These are phyloP conservation scores for Solanum etuberosum DNA, from an alignment of 257 asterid species.

Conservation along the genomic window DNA sequence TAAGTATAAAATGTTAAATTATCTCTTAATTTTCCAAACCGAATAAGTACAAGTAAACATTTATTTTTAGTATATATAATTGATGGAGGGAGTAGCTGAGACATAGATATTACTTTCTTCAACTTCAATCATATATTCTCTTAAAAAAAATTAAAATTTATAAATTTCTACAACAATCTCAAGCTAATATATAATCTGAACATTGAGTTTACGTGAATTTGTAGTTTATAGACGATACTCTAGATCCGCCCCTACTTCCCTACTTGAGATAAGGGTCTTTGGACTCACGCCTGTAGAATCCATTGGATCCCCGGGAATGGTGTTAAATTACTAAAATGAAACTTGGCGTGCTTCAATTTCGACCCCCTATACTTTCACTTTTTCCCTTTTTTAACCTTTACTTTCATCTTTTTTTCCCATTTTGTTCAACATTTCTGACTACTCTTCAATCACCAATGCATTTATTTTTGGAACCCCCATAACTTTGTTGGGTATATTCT, in stretches of 20 bases:
- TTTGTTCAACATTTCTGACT: conserved; percentile 6
- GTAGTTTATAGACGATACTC: background rate
- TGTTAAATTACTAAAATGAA: conserved; percentile 5
- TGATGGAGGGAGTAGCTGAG: too few species aligned
- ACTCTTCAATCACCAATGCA: conserved; percentile 17
- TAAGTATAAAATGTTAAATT: background rate
- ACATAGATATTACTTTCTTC: background rate
- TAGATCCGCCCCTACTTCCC: background rate
- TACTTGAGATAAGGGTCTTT: background rate
- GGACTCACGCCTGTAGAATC: conserved; percentile 44
- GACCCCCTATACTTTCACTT: conserved; percentile 12
- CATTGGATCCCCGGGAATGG: conserved; percentile 24
- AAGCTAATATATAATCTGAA: background rate
- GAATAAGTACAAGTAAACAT: too few species aligned
- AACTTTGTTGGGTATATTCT: background rate
- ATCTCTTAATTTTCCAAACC: too few species aligned
- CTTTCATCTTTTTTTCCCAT: background rate
- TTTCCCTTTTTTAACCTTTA: conserved; percentile 4
- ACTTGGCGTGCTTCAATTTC: conserved; percentile 44
- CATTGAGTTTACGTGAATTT: background rate
- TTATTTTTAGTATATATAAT: too few species aligned
- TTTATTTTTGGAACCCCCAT: conserved; percentile 15
- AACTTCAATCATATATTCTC: background rate
- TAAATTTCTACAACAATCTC: background rate
- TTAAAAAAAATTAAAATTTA: background rate